Conservation (phyloP, 2,329 filamentous ascomycete species). For the Alternaria novae-zelandiae region DNA sequence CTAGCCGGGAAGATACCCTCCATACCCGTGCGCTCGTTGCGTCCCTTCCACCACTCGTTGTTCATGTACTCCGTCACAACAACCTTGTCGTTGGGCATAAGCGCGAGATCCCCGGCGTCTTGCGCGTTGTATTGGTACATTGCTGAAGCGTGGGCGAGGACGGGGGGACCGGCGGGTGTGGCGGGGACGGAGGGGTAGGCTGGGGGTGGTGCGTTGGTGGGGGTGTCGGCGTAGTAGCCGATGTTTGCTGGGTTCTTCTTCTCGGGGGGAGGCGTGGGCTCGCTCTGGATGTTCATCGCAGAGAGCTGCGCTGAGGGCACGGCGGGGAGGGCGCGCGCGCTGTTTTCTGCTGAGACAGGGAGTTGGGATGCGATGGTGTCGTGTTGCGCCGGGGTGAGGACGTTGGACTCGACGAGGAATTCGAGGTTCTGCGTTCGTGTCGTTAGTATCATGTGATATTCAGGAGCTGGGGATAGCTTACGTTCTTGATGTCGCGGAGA, state of each 20-base stretch:
- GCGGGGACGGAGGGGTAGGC: constrained; percentile 55
- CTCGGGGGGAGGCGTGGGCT: constrained; percentile 40
- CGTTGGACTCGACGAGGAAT: constrained; percentile 80
- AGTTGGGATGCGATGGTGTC: constrained; percentile 76
- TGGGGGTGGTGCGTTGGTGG: constrained; percentile 53
- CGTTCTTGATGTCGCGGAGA: constrained; percentile 85
- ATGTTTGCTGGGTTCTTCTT: constrained; percentile 48
- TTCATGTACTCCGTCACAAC: constrained; percentile 93
- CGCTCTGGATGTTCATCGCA: constrained; percentile 39
- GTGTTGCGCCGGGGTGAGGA: constrained; percentile 78
- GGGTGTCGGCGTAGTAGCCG: constrained; percentile 49
- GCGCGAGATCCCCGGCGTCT: constrained; percentile 80
- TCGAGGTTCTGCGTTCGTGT: constrained; percentile 79
- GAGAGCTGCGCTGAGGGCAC: constrained; percentile 43
- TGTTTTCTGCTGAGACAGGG: constrained; percentile 72
- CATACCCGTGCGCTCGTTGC: constrained; percentile 78
- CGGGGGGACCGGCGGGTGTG: constrained; percentile 56
- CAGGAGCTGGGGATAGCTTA: constrained; percentile 51
- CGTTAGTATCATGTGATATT: neutral
- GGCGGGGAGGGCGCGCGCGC: constrained; percentile 53
- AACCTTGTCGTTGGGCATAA: constrained; percentile 81
- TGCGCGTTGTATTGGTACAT: constrained; percentile 83
- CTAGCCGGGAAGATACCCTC: constrained; percentile 96
- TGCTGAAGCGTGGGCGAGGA: constrained; percentile 77
- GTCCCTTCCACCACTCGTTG: constrained; percentile 94